phyloP scores from a whole-genome alignment of 176 grass and related monocot genomes.

The Hordeum marinum region DNA sequence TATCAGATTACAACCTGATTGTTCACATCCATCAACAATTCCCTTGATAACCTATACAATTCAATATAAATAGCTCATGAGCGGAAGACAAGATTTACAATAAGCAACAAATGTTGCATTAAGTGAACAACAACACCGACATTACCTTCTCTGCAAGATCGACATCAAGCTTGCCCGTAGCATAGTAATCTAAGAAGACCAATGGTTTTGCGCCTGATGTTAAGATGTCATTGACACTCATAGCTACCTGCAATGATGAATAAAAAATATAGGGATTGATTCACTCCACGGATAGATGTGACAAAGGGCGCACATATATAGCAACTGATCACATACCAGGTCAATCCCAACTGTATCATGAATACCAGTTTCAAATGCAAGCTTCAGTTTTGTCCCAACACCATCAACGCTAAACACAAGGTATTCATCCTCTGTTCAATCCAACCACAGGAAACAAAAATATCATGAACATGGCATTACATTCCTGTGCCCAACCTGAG shows the following conservation, averaged over 20 bases:
- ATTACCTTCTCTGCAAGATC: conserved; percentile 87
- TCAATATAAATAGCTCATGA: neutral
- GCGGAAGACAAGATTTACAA: neutral
- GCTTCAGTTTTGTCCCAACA: conserved; percentile 93
- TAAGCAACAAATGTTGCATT: neutral
- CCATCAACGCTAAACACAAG: conserved; percentile 77
- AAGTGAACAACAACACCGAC: neutral
- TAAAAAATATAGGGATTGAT: neutral
- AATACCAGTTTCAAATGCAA: conserved; percentile 95
- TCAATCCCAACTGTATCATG: conserved; percentile 96
- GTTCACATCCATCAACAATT: conserved; percentile 79
- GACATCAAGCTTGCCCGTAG: conserved; percentile 80
- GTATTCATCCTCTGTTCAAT: conserved; percentile 60
- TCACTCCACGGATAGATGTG: neutral
- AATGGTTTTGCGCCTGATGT: conserved; percentile 89
- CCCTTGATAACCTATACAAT: conserved; percentile 79
- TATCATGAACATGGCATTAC: neutral
- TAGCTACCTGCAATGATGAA: conserved; percentile 62
- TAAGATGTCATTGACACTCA: conserved; percentile 97
- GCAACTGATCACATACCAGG: conserved; percentile 45
- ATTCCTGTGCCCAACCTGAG: neutral
- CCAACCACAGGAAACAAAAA: neutral
- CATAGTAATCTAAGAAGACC: conserved; percentile 79
- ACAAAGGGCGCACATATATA: neutral
- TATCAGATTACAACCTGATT: conserved; percentile 61